Evolutionary conservation across 1,284 basidiomycete species (phyloP).

Genomic region (Melampsora abietis-canadensis): DNA sequence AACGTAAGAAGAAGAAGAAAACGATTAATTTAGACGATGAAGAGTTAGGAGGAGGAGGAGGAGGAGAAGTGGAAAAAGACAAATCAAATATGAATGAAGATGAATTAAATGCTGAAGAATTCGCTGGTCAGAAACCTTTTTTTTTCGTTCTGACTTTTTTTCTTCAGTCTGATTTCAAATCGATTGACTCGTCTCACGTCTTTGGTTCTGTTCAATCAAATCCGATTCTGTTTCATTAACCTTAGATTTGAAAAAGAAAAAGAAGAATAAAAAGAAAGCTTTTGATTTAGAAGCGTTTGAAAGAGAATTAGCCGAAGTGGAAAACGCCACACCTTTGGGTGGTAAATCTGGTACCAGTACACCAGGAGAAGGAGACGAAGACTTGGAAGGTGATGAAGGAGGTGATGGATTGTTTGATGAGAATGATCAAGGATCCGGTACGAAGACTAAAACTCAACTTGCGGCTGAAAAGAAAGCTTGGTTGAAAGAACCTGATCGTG

Average conservation of each 20-base stretch:
- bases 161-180: no score
- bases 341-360: not conserved
- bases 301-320: constrained; percentile 50
- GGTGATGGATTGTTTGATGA: constrained; percentile 70
- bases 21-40: constrained; percentile 31
- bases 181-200: not conserved
- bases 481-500: constrained; percentile 79
- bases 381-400: constrained; percentile 78
- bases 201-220: no score
- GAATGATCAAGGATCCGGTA: constrained; percentile 46
- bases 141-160: not conserved
- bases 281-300: constrained; percentile 54
- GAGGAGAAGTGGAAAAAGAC: constrained; percentile 2
- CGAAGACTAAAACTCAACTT: constrained; percentile 47
- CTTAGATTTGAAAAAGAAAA: constrained; percentile 49
- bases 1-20: constrained; percentile 61
- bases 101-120: constrained; percentile 30
- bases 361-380: constrained; percentile 61
- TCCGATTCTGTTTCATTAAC: no score
- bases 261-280: constrained; percentile 52
- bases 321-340: not conserved
- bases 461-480: constrained; percentile 71
- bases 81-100: constrained; percentile 7
- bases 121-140: constrained; percentile 14
- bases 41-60: not conserved